Evolutionary conservation across 139 green algal genomes (phyloP).

Genomic region (Zygnema cylindricum): DNA sequence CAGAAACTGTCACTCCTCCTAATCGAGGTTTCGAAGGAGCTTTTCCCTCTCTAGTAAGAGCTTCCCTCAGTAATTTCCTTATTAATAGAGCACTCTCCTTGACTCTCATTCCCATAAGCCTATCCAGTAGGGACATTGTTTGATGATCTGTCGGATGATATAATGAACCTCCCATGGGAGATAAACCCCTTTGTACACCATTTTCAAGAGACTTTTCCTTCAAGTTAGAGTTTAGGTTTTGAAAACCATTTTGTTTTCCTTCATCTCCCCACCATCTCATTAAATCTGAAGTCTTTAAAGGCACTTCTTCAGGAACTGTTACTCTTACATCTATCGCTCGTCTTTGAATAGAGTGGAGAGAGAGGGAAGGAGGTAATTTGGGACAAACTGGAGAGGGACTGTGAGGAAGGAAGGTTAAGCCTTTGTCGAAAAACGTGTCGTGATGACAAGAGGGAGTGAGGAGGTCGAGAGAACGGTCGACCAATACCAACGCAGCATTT

Average conservation of each 20-base stretch:
- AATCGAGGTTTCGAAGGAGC: not conserved
- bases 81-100: not conserved
- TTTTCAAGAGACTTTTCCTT: too few species aligned
- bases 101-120: not conserved
- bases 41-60: not conserved
- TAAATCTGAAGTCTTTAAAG: not conserved
- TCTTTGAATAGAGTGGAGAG: not conserved
- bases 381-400: not conserved
- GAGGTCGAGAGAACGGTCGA: not conserved
- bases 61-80: not conserved
- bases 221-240: too few species aligned
- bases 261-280: too few species aligned
- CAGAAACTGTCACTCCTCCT: not conserved
- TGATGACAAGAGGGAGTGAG: not conserved
- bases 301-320: not conserved
- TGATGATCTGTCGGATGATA: not conserved
- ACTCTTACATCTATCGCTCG: not conserved
- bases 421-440: not conserved
- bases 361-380: not conserved
- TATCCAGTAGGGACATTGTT: not conserved
- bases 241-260: too few species aligned
- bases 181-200: not conserved
- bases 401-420: not conserved
- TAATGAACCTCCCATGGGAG: not conserved
- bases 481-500: not conserved